Percentiles rank a stretch among this genome's conserved stretches.
Evolutionary conservation across 305 asterid species (phyloP).

Genomic region (Solanum hybrid): DNA sequence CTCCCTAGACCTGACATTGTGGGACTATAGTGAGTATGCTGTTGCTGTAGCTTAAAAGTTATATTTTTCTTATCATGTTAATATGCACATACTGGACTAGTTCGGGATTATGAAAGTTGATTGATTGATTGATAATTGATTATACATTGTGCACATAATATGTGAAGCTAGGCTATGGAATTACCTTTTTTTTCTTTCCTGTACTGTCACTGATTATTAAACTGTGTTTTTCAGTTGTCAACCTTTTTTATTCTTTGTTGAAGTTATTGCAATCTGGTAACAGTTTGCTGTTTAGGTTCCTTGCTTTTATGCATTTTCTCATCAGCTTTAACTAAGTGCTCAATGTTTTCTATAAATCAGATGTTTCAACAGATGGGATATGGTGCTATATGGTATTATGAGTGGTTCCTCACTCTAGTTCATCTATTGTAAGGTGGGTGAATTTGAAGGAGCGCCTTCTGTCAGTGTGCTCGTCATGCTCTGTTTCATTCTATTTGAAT

Average conservation of each 20-base stretch:
- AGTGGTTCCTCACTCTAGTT: slow-evolving; percentile 47
- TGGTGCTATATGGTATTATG: slow-evolving; percentile 81
- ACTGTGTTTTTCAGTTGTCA: background rate
- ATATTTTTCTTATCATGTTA: background rate
- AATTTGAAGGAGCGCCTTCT: slow-evolving; percentile 52
- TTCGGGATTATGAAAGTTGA: background rate
- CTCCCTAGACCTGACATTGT: too few species aligned
- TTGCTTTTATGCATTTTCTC: background rate
- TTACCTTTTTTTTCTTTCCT: background rate
- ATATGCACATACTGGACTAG: background rate
- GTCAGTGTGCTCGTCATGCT: slow-evolving; percentile 52
- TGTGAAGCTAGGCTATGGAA: background rate
- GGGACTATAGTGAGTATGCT: too few species aligned
- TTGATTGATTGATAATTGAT: background rate
- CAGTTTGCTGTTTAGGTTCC: background rate
- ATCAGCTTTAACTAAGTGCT: background rate
- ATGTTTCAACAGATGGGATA: slow-evolving; percentile 82
- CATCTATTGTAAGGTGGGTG: slow-evolving; percentile 46
- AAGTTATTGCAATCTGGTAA: background rate
- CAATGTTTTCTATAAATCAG: slow-evolving; percentile 18
- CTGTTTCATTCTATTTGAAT: slow-evolving; percentile 36
- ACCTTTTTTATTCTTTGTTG: background rate
- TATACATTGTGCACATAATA: background rate
- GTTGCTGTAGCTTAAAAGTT: background rate
- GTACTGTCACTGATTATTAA: background rate